Conservation (phyloP, 768 basidiomycete species). For the Filobasidium wieringae region DNA sequence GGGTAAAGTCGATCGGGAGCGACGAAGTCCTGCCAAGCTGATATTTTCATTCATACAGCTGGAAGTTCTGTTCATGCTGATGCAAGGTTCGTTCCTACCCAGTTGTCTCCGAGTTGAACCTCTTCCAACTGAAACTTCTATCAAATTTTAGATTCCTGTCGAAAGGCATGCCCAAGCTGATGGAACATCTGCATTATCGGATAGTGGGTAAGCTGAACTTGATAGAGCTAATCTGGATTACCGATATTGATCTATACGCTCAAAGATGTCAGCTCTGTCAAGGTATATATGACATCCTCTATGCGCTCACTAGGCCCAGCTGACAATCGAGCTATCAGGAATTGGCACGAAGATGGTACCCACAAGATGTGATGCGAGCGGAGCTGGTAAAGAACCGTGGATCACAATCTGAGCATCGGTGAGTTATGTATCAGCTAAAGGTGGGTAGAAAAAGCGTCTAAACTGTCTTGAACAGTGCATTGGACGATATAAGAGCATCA, state of each 20-base stretch:
- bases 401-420: constrained; percentile 24
- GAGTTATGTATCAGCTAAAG: not conserved
- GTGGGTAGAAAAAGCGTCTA: not conserved
- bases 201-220: constrained; percentile 35
- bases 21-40: not conserved
- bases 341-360: constrained; percentile 38
- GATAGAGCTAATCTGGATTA: not conserved
- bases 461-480: constrained; percentile 47
- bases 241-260: not conserved
- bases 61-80: constrained; percentile 82
- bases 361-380: constrained; percentile 12
- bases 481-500: constrained; percentile 68
- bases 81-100: constrained; percentile 29
- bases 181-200: constrained; percentile 47
- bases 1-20: not conserved
- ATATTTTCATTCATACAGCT: constrained; percentile 38
- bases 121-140: not conserved
- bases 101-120: not conserved
- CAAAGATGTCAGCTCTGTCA: constrained; percentile 34
- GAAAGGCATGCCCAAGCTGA: constrained; percentile 67
- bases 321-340: constrained; percentile 24
- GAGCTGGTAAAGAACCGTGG: constrained; percentile 15
- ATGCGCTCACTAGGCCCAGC: not conserved
- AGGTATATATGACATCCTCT: constrained; percentile 6
- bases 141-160: constrained; percentile 31